Evolutionary conservation across 306 rosid species (phyloP).

Genomic region (Quercus parvula): DNA sequence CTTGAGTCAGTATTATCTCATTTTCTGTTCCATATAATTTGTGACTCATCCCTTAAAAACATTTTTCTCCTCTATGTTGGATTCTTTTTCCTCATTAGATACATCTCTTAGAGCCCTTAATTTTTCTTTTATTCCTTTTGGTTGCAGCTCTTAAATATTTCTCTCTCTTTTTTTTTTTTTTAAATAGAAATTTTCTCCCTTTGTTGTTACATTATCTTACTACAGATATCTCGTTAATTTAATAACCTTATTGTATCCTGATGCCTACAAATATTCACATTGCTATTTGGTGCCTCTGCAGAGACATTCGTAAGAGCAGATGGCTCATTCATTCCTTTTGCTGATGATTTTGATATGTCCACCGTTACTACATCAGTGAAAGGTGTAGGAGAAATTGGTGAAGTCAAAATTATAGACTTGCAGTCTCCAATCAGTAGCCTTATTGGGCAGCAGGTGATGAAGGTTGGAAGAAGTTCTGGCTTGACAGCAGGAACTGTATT

Average conservation of each 20-base stretch:
- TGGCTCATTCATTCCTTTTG: slow-evolving; percentile 96
- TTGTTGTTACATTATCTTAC: not conserved
- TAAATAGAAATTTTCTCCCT: not conserved
- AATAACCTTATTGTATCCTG: not conserved
- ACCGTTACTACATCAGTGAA: slow-evolving; percentile 79
- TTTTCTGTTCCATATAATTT: not conserved
- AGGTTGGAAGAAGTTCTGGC: slow-evolving; percentile 99
- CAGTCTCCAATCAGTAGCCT: slow-evolving; percentile 87
- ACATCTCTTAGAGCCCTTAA: not conserved
- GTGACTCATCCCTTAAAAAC: not conserved
- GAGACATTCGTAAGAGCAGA: slow-evolving; percentile 99
- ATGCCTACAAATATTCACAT: not conserved
- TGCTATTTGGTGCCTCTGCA: slow-evolving; percentile 35
- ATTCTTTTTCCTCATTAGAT: not conserved
- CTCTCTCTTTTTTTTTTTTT: too few species aligned
- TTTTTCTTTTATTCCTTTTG: not conserved
- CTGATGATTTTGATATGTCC: slow-evolving; percentile 95
- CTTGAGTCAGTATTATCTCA: not conserved
- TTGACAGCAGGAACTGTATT: slow-evolving; percentile 87
- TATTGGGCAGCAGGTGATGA: slow-evolving; percentile 91
- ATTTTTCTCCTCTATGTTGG: not conserved
- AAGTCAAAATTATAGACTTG: slow-evolving; percentile 77
- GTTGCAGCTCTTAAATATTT: not conserved
- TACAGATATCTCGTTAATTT: not conserved
- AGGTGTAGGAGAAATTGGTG: slow-evolving; percentile 88